Percentiles rank a stretch among this genome's conserved stretches.
These are phyloP conservation scores for Pilasporangium apinafurcum DNA, from an alignment of 352 stramenopile genomes.

Conservation along the genomic window DNA sequence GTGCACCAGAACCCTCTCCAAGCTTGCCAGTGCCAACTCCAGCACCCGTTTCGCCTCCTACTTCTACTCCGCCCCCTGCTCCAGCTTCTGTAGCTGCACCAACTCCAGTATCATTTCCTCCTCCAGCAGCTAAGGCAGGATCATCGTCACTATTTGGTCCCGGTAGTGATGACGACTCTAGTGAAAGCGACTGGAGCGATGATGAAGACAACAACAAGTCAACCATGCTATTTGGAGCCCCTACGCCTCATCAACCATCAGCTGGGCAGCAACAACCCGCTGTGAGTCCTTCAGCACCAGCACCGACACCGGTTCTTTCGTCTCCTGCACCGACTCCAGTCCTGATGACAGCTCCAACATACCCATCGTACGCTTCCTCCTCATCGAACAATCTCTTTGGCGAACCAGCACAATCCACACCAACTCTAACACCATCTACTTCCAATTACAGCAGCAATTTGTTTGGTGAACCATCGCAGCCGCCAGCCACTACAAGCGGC, in stretches of 20 bases:
- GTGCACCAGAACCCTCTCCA: background rate
- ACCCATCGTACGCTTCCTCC: background rate
- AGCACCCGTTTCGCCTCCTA: background rate
- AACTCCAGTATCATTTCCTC: conserved; percentile 3
- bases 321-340: conserved; percentile 7
- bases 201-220: conserved; percentile 29
- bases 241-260: conserved; percentile 8
- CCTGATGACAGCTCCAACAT: background rate
- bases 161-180: conserved; percentile 38
- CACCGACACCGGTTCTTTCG: conserved; percentile 3
- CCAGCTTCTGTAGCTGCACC: conserved; percentile 1
- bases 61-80: background rate
- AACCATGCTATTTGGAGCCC: conserved; percentile 25
- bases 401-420: background rate
- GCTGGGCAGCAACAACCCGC: background rate
- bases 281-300: conserved; percentile 12
- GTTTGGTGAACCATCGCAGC: background rate
- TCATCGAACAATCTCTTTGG: conserved; percentile 10
- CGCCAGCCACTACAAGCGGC: background rate
- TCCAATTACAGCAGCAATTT: too few species aligned
- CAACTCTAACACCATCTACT: background rate
- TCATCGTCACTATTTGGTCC: conserved; percentile 30
- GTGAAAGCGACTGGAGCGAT: conserved; percentile 68
- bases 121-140: conserved; percentile 4
- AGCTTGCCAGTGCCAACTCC: background rate